Percentiles rank a stretch among this genome's conserved stretches.
Evolutionary conservation across 2,329 filamentous ascomycete species (phyloP).

Genomic region (Aureobasidium melanogenum): DNA sequence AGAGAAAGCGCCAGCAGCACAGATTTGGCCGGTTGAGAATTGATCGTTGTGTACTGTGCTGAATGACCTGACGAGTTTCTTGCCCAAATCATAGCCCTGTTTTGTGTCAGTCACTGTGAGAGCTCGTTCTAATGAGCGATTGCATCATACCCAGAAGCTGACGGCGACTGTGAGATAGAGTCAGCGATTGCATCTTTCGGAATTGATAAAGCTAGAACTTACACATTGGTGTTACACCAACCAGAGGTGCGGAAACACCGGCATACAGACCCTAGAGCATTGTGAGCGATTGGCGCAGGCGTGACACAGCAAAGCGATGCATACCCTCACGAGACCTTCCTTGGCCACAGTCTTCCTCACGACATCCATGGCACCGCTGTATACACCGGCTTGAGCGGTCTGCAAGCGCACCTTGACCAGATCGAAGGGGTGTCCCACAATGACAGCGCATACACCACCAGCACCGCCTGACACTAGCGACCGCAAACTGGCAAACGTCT

Average conservation of each 20-base stretch:
- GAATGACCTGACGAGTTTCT: conserved; percentile 66
- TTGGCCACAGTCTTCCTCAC: conserved; percentile 79
- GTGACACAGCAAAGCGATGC: neutral
- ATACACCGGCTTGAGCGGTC: conserved; percentile 89
- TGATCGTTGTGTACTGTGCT: conserved; percentile 59
- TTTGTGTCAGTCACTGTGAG: neutral
- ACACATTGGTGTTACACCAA: conserved; percentile 99
- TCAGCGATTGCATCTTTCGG: conserved; percentile 14
- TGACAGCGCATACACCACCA: conserved; percentile 84
- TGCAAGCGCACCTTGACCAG: conserved; percentile 96
- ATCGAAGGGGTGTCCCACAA: conserved; percentile 93
- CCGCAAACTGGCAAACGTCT: conserved; percentile 57
- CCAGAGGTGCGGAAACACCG: conserved; percentile 88
- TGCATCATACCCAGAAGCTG: conserved; percentile 50
- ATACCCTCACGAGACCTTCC: conserved; percentile 61
- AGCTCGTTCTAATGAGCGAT: neutral
- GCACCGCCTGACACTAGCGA: conserved; percentile 86
- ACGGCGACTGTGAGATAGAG: conserved; percentile 45
- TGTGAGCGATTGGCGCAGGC: neutral
- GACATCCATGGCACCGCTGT: conserved; percentile 83
- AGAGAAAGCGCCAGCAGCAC: conserved; percentile 91
- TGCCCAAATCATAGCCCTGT: conserved; percentile 92
- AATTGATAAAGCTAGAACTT: conserved; percentile 40
- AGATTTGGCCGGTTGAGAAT: conserved; percentile 79
- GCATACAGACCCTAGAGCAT: conserved; percentile 69